These are phyloP conservation scores for Heliosperma pusillum DNA, from an alignment of 148 eudicot species.

Conservation along the genomic window DNA sequence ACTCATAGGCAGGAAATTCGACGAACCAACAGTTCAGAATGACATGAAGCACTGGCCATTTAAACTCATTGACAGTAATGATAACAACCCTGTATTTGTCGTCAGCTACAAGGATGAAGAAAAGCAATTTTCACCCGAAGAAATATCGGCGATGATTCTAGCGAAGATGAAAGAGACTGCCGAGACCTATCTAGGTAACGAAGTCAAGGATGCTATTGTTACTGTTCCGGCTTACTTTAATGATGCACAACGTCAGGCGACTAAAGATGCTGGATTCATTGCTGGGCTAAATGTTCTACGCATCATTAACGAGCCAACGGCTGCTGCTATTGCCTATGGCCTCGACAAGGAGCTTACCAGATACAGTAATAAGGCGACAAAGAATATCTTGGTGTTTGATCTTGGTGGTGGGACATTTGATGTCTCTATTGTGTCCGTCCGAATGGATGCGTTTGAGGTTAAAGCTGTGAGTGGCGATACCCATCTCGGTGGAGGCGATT, in stretches of 20 bases:
- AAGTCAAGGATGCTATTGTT: constrained; percentile 17
- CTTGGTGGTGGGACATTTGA: constrained; percentile 23
- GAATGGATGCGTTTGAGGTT: background rate
- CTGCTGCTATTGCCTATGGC: constrained; percentile 21
- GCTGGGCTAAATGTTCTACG: constrained; percentile 17
- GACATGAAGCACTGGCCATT: constrained; percentile 15
- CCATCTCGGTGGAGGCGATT: constrained; percentile 19
- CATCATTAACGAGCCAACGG: constrained; percentile 18
- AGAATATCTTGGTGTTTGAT: constrained; percentile 7
- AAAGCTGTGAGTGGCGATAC: constrained; percentile 12
- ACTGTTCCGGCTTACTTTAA: constrained; percentile 31
- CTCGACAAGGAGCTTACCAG: background rate
- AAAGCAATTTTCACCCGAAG: constrained; percentile 22
- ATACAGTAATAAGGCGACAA: background rate
- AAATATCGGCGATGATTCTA: constrained; percentile 28
- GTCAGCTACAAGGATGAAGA: constrained; percentile 23
- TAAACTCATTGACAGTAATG: background rate
- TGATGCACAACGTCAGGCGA: constrained; percentile 21
- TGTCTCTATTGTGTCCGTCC: constrained; percentile 6
- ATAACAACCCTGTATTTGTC: constrained; percentile 10
- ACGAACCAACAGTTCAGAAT: background rate
- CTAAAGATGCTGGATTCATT: constrained; percentile 16
- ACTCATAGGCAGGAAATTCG: constrained; percentile 18
- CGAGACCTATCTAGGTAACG: background rate
- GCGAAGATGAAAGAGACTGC: constrained; percentile 18